Base-by-base conservation (phyloP, 306 rosid genomes). In the Vigna hirtella region DNA sequence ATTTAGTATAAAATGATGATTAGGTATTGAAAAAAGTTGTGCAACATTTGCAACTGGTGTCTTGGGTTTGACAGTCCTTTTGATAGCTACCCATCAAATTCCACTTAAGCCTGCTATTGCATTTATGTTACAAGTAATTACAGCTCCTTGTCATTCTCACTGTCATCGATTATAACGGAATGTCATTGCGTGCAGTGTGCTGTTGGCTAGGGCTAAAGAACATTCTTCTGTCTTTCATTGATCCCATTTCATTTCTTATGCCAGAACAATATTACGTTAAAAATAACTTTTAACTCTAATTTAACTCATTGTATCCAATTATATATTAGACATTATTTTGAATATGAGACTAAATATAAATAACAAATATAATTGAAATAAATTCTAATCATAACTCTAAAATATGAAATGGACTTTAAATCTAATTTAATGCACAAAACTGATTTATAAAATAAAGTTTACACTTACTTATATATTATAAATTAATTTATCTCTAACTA, bases 41-140 rank as follows among this genome's bases (percentile, higher is more conserved):
- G 98, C 93, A 66, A 95, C 95, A 53, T 95, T 95, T 82, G 87
- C 97, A 32, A 87, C 92, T 77, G 97, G 91, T 83, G 97, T 97
- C 85, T 79, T 90, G 81, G 93, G 95, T 79, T 83, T 91, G 57
- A 76, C 92, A 56, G 53, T 63, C 71, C 95, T 97, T 18, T 88
- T 94, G 84, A 74, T 69, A 85, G 89, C 97, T 72, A 94, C 98
- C 61, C 98, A 94, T 86, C 97, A 94, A 86, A 92, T 94, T 80
- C 97, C 38, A 59, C 22, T 20, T 20, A 20, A 20, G 22, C 1
- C 22, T 20, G 22, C 22, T 20, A 20, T 20, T 20, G 22, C 55
- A 70, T 56, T 81, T 50, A 81, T 51, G 30, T 58, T 52, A 49
- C 40, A 66, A 59, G 57, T 62, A 32, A 7, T 68, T 69, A 3